Evolutionary conservation across 129 eudicot genomes (phyloP).

Genomic region (carrot (Daucus carota)): DNA sequence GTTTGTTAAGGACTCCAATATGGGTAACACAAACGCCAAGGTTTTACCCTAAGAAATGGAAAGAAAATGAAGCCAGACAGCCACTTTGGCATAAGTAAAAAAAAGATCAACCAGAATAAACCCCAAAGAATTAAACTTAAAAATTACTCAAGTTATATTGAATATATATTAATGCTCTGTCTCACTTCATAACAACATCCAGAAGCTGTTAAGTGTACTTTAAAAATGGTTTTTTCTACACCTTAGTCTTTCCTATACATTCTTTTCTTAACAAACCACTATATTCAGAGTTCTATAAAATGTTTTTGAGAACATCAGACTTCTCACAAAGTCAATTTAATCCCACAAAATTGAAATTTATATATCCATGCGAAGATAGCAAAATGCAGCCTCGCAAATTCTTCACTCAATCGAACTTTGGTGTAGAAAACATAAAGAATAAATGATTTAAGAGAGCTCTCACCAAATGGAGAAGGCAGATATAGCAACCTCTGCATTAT

Average conservation of each 20-base stretch:
- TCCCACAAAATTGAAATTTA: neutral
- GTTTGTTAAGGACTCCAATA: slow-evolving; percentile 70
- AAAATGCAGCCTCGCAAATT: neutral
- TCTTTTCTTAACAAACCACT: neutral
- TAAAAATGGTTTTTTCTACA: too few relatives aligned
- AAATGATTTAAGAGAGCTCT: too few relatives aligned
- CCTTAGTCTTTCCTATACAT: too few relatives aligned
- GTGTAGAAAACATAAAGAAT: too few relatives aligned
- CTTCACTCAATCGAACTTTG: neutral
- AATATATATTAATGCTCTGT: neutral
- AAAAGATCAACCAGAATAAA: neutral
- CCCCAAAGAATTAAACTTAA: too few relatives aligned
- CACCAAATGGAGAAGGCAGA: too few relatives aligned
- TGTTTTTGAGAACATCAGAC: neutral
- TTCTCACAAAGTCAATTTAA: neutral
- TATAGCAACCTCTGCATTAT: too few relatives aligned
- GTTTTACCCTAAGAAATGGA: slow-evolving; percentile 60
- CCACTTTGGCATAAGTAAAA: neutral
- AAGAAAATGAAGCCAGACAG: neutral
- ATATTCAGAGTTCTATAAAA: neutral
- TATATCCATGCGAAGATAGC: neutral
- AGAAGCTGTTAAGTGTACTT: neutral
- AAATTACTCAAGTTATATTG: too few relatives aligned
- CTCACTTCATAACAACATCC: too few relatives aligned
- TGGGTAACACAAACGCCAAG: slow-evolving; percentile 81